phyloP scores from a whole-genome alignment of 257 asterid species.

The Pogostemon cablin region DNA sequence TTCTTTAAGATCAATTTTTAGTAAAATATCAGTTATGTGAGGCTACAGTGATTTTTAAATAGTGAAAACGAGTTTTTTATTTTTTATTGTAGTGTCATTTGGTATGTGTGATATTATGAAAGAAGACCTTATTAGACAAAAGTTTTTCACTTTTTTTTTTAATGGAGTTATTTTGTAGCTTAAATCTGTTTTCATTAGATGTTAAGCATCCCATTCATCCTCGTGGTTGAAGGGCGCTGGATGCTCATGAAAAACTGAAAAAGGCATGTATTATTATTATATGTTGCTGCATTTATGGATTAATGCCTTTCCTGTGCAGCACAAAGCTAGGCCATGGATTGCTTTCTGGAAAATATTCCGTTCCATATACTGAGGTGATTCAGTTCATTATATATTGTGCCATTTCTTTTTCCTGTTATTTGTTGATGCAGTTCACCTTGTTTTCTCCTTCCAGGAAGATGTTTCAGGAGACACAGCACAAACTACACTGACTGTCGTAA shows the following conservation, averaged over 20 bases:
- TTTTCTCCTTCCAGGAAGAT: constrained; percentile 48
- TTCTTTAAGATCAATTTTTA: not conserved
- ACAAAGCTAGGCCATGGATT: constrained; percentile 93
- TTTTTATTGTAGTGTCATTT: not conserved
- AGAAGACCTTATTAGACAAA: not conserved
- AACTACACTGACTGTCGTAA: constrained; percentile 48
- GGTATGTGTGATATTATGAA: not conserved
- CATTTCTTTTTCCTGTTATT: constrained; percentile 1
- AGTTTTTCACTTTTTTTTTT: not conserved
- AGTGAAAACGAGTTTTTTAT: constrained; percentile 17
- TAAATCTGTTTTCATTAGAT: not conserved
- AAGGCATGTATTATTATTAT: not conserved
- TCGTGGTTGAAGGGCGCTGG: not conserved
- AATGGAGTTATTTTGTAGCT: not conserved
- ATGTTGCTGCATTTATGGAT: constrained; percentile 21
- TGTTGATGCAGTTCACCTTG: constrained; percentile 30
- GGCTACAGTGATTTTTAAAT: constrained; percentile 15
- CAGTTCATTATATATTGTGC: constrained; percentile 25
- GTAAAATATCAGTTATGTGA: constrained; percentile 11
- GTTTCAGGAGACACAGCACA: constrained; percentile 44
- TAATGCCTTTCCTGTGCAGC: constrained; percentile 48
- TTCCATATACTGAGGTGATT: constrained; percentile 71
- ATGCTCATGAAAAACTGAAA: not conserved
- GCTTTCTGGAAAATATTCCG: constrained; percentile 92
- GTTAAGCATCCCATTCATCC: constrained; percentile 3